phyloP scores from a whole-genome alignment of 2,329 filamentous ascomycete species.

The Teratosphaeriaceae sp. region DNA sequence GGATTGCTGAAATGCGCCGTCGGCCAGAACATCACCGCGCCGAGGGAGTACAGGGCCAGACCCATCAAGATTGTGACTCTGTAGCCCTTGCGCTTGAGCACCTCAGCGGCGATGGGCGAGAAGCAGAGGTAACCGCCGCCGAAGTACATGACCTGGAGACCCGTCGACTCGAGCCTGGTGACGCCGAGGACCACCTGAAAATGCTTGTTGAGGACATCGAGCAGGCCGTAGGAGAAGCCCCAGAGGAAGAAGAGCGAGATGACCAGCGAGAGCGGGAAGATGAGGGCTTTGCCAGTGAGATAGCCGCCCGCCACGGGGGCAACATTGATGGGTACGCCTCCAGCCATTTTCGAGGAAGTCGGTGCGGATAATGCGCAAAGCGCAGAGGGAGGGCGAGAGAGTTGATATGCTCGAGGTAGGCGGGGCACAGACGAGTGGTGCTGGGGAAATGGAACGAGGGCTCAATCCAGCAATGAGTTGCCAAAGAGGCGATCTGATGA shows the following conservation, averaged over 20 bases:
- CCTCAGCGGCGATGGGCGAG: conserved; percentile 37
- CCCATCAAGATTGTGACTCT: conserved; percentile 40
- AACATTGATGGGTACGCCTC: conserved; percentile 30
- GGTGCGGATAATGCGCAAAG: too few relatives aligned
- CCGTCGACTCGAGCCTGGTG: conserved; percentile 37
- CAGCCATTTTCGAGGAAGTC: conserved; percentile 34
- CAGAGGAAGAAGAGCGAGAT: conserved; percentile 43
- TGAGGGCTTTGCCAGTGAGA: conserved; percentile 40
- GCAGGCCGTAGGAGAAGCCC: conserved; percentile 31
- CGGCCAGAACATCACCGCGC: conserved; percentile 35
- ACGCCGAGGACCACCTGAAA: conserved; percentile 31
- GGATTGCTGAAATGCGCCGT: conserved; percentile 28
- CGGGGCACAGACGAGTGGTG: conserved; percentile 13
- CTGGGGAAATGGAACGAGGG: conserved; percentile 12
- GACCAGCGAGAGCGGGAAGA: conserved; percentile 43
- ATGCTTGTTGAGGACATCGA: conserved; percentile 31
- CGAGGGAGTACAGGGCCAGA: conserved; percentile 30
- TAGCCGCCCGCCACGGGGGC: conserved; percentile 34
- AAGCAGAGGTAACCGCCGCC: conserved; percentile 37
- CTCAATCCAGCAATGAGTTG: conserved; percentile 16
- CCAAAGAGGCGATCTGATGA: conserved; percentile 9
- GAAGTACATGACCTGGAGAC: conserved; percentile 38
- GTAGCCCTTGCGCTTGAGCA: conserved; percentile 39
- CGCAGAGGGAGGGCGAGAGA: neutral
- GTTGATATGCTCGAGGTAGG: neutral